These are phyloP conservation scores for Eleusine coracana DNA, from an alignment of 176 grass and related monocot species.

Conservation along the genomic window DNA sequence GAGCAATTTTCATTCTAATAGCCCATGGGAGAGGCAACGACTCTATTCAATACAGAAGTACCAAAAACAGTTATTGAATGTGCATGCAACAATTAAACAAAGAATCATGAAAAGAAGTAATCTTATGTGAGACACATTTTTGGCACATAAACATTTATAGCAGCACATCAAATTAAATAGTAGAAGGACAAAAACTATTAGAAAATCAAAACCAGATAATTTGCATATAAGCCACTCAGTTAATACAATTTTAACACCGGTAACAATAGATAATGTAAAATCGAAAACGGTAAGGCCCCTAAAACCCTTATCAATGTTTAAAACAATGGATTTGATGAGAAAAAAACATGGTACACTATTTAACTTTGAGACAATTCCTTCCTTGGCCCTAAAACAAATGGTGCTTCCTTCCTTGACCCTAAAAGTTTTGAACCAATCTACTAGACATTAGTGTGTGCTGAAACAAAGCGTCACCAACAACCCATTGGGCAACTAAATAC, in stretches of 20 bases:
- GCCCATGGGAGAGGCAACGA: conserved; percentile 92
- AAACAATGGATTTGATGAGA: conserved; percentile 11
- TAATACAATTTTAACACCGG: neutral
- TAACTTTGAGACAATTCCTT: no score
- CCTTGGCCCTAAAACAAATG: no score
- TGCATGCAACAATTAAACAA: conserved; percentile 18
- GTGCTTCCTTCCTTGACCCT: no score
- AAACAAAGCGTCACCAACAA: neutral
- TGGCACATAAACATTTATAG: conserved; percentile 25
- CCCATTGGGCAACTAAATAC: conserved; percentile 2
- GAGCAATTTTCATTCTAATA: conserved; percentile 96
- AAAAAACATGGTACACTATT: conserved; percentile 13
- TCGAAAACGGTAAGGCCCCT: conserved; percentile 13
- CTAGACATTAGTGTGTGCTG: neutral
- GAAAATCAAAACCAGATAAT: neutral
- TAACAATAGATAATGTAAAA: neutral
- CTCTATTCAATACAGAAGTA: conserved; percentile 56
- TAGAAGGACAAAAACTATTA: conserved; percentile 5
- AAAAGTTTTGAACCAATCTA: no score
- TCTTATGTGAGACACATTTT: conserved; percentile 5
- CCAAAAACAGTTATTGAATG: conserved; percentile 18
- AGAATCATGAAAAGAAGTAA: conserved; percentile 15
- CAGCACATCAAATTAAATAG: conserved; percentile 3
- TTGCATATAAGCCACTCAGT: conserved; percentile 20
- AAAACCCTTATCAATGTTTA: conserved; percentile 9